Evolutionary conservation across 805 yeast species (phyloP), one percentile per base, ranked within the genome.

Genomic region (Wickerhamiella musiphila): DNA sequence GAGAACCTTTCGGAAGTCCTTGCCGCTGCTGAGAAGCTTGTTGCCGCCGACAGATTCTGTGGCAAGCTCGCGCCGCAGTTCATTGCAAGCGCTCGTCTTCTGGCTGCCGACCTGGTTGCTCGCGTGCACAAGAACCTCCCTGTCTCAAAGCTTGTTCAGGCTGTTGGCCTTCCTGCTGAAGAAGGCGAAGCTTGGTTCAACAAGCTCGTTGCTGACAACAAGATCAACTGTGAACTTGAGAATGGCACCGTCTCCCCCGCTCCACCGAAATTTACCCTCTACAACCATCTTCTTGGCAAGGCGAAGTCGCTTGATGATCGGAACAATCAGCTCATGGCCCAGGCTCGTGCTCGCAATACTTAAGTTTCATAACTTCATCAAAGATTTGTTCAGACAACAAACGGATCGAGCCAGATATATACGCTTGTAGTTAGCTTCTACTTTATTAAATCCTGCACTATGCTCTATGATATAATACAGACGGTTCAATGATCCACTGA

Each of bases 201-300:
- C 26, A 58, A 56, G 36, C 54, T 66, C 43, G 61, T 67, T 44
- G 58, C 58, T 47, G 68, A 65, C 43, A 54, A 62, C 17, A 62
- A 62, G 40, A 58, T 64, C 51, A 68, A 66, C 44, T 73, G 71
- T 18, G 63, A 65, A 50, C 64, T 70, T 36, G 63, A 68, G 38
- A 66, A 65, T 40, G 53, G 60, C 28, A 66, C 63, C 40, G 69
- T 66, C 25, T 51, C 70, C 15, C 61, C 68, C 18, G 57, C 26
- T 9, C 10, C 26, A n/a, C 26, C 70, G 35, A 53, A 60, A 14
- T 62, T 62, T 31, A 60, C 70, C 44, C 68, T 70, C 25, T 64
- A 75, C 56, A 82, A 78, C 42, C 76, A 73, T 41, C 66, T 78
- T 24, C 66, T 68, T 40, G 78, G 73, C 45, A 69, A 66, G 51